Percentiles rank a stretch among this genome's conserved stretches.
phyloP scores from a whole-genome alignment of 352 stramenopile genomes.

The Phytophthora melonis region DNA sequence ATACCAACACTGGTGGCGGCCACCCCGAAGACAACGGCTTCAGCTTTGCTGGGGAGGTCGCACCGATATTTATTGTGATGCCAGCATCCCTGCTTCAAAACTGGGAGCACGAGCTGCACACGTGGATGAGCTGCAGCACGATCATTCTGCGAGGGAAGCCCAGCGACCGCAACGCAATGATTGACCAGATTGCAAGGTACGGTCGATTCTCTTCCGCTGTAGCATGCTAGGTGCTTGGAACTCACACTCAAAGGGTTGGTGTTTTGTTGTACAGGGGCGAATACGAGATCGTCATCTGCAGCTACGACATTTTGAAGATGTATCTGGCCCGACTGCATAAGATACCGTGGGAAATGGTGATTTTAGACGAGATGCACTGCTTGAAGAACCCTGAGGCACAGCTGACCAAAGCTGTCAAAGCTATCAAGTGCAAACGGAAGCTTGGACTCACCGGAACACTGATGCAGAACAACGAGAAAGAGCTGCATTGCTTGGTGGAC shows the following conservation, averaged over 20 bases:
- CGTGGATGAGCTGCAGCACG: slow-evolving; percentile 89
- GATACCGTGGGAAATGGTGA: slow-evolving; percentile 92
- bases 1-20: slow-evolving; percentile 39
- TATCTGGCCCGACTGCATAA: slow-evolving; percentile 80
- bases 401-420: slow-evolving; percentile 84
- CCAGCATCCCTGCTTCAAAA: slow-evolving; percentile 98
- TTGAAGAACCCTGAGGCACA: slow-evolving; percentile 98
- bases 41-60: slow-evolving; percentile 53
- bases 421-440: slow-evolving; percentile 66
- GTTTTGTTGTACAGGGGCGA: slow-evolving; percentile 53
- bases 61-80: slow-evolving; percentile 97
- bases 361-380: slow-evolving; percentile 99
- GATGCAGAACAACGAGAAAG: slow-evolving; percentile 91
- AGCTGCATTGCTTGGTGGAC: slow-evolving; percentile 81
- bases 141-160: slow-evolving; percentile 74
- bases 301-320: slow-evolving; percentile 93
- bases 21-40: slow-evolving; percentile 51
- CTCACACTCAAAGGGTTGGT: not conserved
- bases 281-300: slow-evolving; percentile 85
- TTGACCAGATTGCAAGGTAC: slow-evolving; percentile 77
- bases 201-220: not conserved
- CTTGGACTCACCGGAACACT: slow-evolving; percentile 91
- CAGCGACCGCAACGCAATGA: slow-evolving; percentile 60
- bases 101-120: slow-evolving; percentile 98
- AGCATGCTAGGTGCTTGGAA: slow-evolving; percentile 46